Conservation (phyloP, 148 eudicot genomes). For the Camellia lanceoleosa region DNA sequence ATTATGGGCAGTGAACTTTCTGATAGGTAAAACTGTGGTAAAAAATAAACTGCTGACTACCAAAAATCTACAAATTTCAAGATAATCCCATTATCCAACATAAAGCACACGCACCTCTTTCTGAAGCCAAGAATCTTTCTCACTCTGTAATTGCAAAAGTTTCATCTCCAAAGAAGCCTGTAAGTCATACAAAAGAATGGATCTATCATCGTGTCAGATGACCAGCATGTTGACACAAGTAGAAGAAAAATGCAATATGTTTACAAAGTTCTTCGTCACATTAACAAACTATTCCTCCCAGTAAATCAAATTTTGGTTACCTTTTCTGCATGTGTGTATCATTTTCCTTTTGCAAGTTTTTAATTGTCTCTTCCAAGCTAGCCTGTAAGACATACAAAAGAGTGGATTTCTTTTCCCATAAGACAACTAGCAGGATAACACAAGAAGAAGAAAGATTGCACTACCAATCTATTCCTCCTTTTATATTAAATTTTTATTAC, state of each 20-base stretch:
- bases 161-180: constrained; percentile 55
- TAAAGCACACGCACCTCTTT: constrained; percentile 51
- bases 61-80: not conserved
- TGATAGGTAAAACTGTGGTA: too few relatives aligned
- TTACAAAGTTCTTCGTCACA: not conserved
- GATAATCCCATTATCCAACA: not conserved
- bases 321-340: constrained; percentile 16
- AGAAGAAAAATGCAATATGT: not conserved
- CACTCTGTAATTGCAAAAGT: constrained; percentile 43
- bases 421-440: not conserved
- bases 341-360: too few relatives aligned
- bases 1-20: not conserved
- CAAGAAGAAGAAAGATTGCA: not conserved
- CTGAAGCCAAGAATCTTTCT: constrained; percentile 58
- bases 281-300: not conserved
- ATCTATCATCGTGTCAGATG: not conserved
- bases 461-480: not conserved
- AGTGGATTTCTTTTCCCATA: not conserved
- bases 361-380: not conserved
- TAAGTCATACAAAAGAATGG: constrained; percentile 13
- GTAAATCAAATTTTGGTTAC: constrained; percentile 12
- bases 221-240: not conserved
- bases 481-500: constrained; percentile 21
- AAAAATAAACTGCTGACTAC: too few relatives aligned
- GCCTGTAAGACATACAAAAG: constrained; percentile 14